These are phyloP conservation scores for Clonostachys rhizophaga DNA, from an alignment of 2,329 filamentous ascomycete genomes.

Conservation along the genomic window DNA sequence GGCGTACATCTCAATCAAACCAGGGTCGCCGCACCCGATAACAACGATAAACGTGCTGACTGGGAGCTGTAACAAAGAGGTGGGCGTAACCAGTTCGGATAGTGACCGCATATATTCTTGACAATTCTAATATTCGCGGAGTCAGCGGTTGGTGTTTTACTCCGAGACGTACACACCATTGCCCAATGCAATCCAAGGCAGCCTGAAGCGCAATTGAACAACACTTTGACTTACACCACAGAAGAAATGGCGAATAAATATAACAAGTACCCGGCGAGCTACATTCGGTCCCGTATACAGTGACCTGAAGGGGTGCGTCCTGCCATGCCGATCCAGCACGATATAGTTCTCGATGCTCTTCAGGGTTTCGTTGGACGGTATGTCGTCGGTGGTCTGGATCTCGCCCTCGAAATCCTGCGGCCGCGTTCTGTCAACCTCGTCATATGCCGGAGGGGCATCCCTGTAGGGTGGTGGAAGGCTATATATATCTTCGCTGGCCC, in stretches of 20 bases:
- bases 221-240: slow-evolving; percentile 59
- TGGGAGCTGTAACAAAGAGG: slow-evolving; percentile 42
- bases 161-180: too few relatives aligned
- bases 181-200: neutral
- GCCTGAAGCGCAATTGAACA: slow-evolving; percentile 1
- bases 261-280: slow-evolving; percentile 56
- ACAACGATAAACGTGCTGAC: slow-evolving; percentile 61
- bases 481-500: too few relatives aligned
- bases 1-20: slow-evolving; percentile 63
- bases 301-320: slow-evolving; percentile 55
- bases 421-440: slow-evolving; percentile 30
- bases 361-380: slow-evolving; percentile 45
- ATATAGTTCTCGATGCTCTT: slow-evolving; percentile 47
- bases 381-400: slow-evolving; percentile 47
- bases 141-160: neutral
- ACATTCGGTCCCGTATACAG: slow-evolving; percentile 53
- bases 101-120: slow-evolving; percentile 68
- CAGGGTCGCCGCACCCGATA: slow-evolving; percentile 67
- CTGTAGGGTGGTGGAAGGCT: too few relatives aligned
- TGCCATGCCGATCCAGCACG: slow-evolving; percentile 58
- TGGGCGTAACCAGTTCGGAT: slow-evolving; percentile 49
- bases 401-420: slow-evolving; percentile 52
- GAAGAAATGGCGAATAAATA: slow-evolving; percentile 78
- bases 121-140: slow-evolving; percentile 52
- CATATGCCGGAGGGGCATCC: slow-evolving; percentile 3